Percentiles rank a stretch among this genome's conserved stretches.
These are phyloP conservation scores for Penicillium sp. DNA, from an alignment of 2,329 filamentous ascomycete species.

Conservation along the genomic window DNA sequence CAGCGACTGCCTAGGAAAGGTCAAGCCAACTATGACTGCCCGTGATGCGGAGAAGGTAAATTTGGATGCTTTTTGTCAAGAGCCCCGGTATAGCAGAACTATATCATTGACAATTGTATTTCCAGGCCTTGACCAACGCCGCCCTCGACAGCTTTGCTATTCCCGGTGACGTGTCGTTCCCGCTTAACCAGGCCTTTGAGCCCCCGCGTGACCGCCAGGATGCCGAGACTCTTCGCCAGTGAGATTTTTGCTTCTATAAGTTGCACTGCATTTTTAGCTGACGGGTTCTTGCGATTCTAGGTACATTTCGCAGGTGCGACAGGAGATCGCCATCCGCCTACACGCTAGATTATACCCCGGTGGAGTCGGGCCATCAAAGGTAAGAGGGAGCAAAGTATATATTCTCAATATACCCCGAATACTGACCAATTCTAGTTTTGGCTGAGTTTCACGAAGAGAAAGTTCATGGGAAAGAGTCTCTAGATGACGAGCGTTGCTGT, in stretches of 20 bases:
- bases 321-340: constrained; percentile 81
- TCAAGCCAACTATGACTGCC: constrained; percentile 68
- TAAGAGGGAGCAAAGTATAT: constrained; percentile 24
- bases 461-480: constrained; percentile 97
- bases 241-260: constrained; percentile 38
- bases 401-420: background rate
- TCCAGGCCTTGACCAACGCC: constrained; percentile 79
- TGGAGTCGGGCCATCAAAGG: constrained; percentile 63
- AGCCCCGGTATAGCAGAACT: background rate
- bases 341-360: constrained; percentile 85
- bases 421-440: constrained; percentile 69
- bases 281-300: constrained; percentile 22
- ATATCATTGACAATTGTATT: constrained; percentile 18
- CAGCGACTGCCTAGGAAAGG: constrained; percentile 84
- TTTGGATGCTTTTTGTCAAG: background rate
- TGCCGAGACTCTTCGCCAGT: constrained; percentile 83
- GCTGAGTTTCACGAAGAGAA: constrained; percentile 97
- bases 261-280: background rate
- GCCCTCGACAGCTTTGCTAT: constrained; percentile 95
- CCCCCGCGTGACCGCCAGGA: constrained; percentile 81
- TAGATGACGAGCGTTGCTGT: constrained; percentile 40
- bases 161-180: constrained; percentile 88
- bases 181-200: constrained; percentile 95
- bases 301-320: constrained; percentile 79
- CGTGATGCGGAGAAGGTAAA: constrained; percentile 64